These are phyloP conservation scores for Sporothrix variecibatus DNA, from an alignment of 2,329 filamentous ascomycete species.

Conservation along the genomic window DNA sequence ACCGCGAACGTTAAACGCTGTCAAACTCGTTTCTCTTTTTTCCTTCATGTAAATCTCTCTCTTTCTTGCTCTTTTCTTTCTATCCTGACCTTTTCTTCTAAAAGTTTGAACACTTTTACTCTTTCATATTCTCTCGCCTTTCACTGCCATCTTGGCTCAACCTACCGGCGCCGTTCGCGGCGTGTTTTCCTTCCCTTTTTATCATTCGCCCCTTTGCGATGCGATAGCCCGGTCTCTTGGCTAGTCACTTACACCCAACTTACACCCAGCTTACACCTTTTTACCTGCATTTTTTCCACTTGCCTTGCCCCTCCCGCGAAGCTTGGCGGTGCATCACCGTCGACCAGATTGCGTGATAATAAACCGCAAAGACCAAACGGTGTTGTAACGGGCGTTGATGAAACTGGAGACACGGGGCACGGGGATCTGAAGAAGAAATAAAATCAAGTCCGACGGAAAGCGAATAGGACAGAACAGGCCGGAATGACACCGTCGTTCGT, in stretches of 20 bases:
- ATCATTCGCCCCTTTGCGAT: not conserved
- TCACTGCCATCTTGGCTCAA: not conserved
- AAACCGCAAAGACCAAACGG: not conserved
- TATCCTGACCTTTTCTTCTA: not conserved
- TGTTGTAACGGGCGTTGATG: not conserved
- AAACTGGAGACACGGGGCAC: no score
- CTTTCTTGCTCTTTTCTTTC: not conserved
- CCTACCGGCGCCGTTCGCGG: not conserved
- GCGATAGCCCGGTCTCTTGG: not conserved
- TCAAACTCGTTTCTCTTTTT: not conserved
- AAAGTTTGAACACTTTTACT: not conserved
- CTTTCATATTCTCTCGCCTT: not conserved
- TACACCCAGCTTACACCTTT: not conserved
- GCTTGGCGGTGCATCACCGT: not conserved
- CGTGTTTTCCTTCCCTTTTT: not conserved
- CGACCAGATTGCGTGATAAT: not conserved
- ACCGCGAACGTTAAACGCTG: not conserved
- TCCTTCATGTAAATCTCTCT: not conserved
- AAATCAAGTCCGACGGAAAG: no score
- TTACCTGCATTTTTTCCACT: not conserved
- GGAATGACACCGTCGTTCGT: no score
- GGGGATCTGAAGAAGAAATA: no score
- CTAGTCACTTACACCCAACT: not conserved
- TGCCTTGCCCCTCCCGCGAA: not conserved
- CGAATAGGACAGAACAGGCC: no score